These are phyloP conservation scores for Gloeopeniophorella convolvens DNA, from an alignment of 768 basidiomycete species.

Conservation along the genomic window DNA sequence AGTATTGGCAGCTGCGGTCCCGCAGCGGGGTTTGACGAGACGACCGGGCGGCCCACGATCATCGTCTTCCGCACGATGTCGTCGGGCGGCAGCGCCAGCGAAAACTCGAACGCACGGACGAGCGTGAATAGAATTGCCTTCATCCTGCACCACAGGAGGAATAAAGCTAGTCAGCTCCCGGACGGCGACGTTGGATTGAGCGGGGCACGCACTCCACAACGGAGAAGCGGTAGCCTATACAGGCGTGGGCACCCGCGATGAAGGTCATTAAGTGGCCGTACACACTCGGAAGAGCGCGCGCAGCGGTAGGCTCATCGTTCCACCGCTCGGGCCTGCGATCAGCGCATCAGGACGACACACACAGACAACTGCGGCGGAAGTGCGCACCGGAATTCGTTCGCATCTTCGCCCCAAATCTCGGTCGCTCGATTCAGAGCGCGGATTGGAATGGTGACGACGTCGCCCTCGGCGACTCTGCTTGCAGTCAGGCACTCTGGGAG, in stretches of 20 bases:
- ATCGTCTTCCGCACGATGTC: conserved; percentile 11
- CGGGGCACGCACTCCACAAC: conserved; percentile 22
- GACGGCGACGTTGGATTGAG: too few species aligned
- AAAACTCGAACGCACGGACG: conserved; percentile 23
- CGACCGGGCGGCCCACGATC: conserved; percentile 17
- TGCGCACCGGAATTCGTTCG: conserved; percentile 24
- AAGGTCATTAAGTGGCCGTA: conserved; percentile 25
- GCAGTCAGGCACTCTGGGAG: not conserved
- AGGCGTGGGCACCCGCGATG: conserved; percentile 26
- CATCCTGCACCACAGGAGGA: conserved; percentile 13
- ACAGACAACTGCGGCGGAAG: not conserved
- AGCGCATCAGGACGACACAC: too few species aligned
- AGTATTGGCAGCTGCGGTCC: conserved; percentile 18
- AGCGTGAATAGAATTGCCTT: conserved; percentile 25
- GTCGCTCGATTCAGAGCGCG: conserved; percentile 24
- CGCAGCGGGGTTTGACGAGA: conserved; percentile 9
- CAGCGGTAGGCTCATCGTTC: conserved; percentile 14
- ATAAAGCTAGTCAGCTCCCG: not conserved
- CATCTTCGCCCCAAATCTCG: conserved; percentile 31
- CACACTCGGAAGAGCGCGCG: conserved; percentile 11
- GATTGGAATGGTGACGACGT: conserved; percentile 23
- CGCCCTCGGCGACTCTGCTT: conserved; percentile 17
- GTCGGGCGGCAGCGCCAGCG: conserved; percentile 13
- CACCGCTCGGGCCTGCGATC: conserved; percentile 20
- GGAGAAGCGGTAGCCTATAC: conserved; percentile 28